Evolutionary conservation across 1,139 yeast genomes (phyloP).

Genomic region (Pneumocystis wakefieldiae): DNA sequence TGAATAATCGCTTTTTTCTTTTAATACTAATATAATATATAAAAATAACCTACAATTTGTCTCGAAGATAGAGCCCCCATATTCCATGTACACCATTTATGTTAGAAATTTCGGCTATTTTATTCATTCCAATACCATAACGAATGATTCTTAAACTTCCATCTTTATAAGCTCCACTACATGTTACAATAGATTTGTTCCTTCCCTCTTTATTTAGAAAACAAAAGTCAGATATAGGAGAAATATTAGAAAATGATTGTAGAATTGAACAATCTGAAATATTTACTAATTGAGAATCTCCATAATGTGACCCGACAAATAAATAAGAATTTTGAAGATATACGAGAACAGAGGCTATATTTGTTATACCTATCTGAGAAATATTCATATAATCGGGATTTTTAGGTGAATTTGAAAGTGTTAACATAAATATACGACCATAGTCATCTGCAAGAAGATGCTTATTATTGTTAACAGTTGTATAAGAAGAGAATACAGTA

Average conservation of each 20-base stretch:
- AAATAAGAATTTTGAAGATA: slow-evolving; percentile 11
- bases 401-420: slow-evolving; percentile 2
- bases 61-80: slow-evolving; percentile 9
- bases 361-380: slow-evolving; percentile 9
- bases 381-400: not conserved
- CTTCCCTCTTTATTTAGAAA: slow-evolving; percentile 7
- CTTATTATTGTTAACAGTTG: slow-evolving; percentile 9
- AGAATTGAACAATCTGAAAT: slow-evolving; percentile 1
- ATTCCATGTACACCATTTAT: slow-evolving; percentile 11
- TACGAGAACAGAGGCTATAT: slow-evolving; percentile 12
- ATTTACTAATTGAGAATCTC: slow-evolving; percentile 16
- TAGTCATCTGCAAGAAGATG: slow-evolving; percentile 16
- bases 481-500: slow-evolving; percentile 13
- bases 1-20: not conserved
- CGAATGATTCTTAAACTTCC: slow-evolving; percentile 15
- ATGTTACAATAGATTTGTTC: slow-evolving; percentile 14
- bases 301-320: slow-evolving; percentile 17
- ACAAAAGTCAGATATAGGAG: slow-evolving; percentile 16
- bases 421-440: slow-evolving; percentile 14
- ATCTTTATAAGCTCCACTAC: slow-evolving; percentile 17
- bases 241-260: slow-evolving; percentile 13
- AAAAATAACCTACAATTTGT: not conserved
- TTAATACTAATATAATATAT: not conserved
- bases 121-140: slow-evolving; percentile 15
- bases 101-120: slow-evolving; percentile 10